These are phyloP conservation scores for Rhodotorula diobovata DNA, from an alignment of 768 basidiomycete species.

Conservation along the genomic window DNA sequence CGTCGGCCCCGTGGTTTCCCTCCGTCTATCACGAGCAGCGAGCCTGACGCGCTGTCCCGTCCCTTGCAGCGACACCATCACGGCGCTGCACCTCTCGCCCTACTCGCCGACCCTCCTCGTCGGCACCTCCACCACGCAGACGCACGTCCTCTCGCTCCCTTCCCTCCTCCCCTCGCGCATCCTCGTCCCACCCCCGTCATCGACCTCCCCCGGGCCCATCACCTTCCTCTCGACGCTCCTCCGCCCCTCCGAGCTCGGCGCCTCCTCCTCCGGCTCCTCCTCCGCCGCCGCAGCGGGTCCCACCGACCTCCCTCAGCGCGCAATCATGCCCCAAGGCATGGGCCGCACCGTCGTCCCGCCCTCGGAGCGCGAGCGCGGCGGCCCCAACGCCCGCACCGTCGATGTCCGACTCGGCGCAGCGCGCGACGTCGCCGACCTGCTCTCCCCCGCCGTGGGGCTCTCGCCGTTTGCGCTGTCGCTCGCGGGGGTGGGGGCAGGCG, in stretches of 20 bases:
- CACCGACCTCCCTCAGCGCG: constrained; percentile 40
- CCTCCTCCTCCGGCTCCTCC: constrained; percentile 10
- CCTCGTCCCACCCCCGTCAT: constrained; percentile 51
- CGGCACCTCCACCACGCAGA: constrained; percentile 65
- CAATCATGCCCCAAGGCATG: constrained; percentile 42
- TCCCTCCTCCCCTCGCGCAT: constrained; percentile 85
- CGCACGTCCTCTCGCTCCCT: constrained; percentile 78
- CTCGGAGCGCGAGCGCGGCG: constrained; percentile 47
- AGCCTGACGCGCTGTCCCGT: background rate
- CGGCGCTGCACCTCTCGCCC: constrained; percentile 68
- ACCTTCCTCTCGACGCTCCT: constrained; percentile 72
- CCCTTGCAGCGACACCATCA: constrained; percentile 62
- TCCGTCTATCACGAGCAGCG: background rate
- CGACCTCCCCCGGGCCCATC: constrained; percentile 63
- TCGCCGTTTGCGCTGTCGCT: background rate
- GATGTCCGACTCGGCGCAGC: constrained; percentile 41
- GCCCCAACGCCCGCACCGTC: constrained; percentile 37
- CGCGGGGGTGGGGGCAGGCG: too few relatives aligned
- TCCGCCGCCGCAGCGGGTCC: constrained; percentile 10
- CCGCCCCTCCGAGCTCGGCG: constrained; percentile 70
- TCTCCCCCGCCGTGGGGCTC: background rate
- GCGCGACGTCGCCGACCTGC: constrained; percentile 10
- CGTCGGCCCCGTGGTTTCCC: constrained; percentile 7
- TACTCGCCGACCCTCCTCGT: constrained; percentile 73
- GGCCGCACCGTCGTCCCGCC: constrained; percentile 40